Percentiles rank a stretch among this genome's conserved stretches.
These are phyloP conservation scores for Globisporangium irregulare DNA, from an alignment of 352 stramenopile species.

Conservation along the genomic window DNA sequence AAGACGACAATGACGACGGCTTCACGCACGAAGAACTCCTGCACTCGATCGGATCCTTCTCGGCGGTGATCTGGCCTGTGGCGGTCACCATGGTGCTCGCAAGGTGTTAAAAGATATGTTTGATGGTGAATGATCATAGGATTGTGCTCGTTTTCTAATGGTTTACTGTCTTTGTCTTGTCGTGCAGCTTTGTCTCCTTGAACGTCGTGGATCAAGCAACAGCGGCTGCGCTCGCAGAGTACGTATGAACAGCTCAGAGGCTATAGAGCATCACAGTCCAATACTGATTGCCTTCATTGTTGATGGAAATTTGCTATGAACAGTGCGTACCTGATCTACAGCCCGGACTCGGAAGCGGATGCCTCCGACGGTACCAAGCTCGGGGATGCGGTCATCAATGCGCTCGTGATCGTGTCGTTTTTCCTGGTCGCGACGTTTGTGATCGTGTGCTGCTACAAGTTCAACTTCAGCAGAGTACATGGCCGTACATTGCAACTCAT, in stretches of 20 bases:
- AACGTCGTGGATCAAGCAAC: conserved; percentile 79
- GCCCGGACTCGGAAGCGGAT: conserved; percentile 43
- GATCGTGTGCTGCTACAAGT: conserved; percentile 91
- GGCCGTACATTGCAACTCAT: not conserved
- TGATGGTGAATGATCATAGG: not conserved
- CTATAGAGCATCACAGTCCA: not conserved
- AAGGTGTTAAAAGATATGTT: conserved; percentile 32
- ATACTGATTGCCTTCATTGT: not conserved
- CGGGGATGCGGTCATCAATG: conserved; percentile 79
- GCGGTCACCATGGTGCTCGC: conserved; percentile 78
- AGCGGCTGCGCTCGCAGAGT: conserved; percentile 70
- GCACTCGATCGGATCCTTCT: conserved; percentile 86
- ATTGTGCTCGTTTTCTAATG: not conserved
- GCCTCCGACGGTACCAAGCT: conserved; percentile 70
- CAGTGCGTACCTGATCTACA: conserved; percentile 82
- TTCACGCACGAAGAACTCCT: conserved; percentile 82
- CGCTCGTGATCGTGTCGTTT: conserved; percentile 87
- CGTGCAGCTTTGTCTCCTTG: conserved; percentile 66
- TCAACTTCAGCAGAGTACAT: conserved; percentile 77
- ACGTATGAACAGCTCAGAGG: conserved; percentile 31
- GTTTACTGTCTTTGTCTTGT: not conserved
- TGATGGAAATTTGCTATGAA: not conserved
- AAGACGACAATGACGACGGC: conserved; percentile 31
- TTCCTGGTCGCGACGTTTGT: conserved; percentile 89
- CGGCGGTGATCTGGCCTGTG: conserved; percentile 76